A percentile compares a stretch with the other conserved stretches of the same genome.
Conservation (phyloP, 768 basidiomycete genomes). For the Suillus luteus region DNA sequence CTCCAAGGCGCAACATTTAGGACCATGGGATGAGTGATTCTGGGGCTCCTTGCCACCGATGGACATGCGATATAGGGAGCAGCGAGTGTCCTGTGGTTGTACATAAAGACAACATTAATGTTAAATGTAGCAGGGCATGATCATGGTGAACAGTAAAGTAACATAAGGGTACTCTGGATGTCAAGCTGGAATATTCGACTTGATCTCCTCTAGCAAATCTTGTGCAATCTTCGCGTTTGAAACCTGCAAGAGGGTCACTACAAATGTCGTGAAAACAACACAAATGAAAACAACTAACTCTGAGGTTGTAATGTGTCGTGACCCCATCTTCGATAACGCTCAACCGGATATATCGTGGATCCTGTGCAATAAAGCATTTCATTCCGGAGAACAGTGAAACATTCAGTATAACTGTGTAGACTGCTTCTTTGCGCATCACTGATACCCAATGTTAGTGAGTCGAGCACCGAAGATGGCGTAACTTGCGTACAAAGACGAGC, state of each 20-base stretch:
- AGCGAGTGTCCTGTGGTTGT: constrained; percentile 7
- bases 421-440: constrained; percentile 90
- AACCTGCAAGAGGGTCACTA: constrained; percentile 42
- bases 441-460: constrained; percentile 17
- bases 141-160: constrained; percentile 22
- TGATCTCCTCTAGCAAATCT: constrained; percentile 62
- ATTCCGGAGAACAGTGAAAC: constrained; percentile 78
- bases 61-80: constrained; percentile 3
- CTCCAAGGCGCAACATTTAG: not conserved
- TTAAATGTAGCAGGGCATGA: constrained; percentile 31
- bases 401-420: constrained; percentile 73
- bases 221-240: constrained; percentile 69
- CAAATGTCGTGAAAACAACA: constrained; percentile 11
- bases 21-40: not conserved
- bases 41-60: not conserved
- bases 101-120: constrained; percentile 30
- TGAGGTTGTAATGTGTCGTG: constrained; percentile 73
- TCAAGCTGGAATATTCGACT: constrained; percentile 43
- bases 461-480: constrained; percentile 4
- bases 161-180: constrained; percentile 12
- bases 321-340: constrained; percentile 64
- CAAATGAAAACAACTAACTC: constrained; percentile 46
- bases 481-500: constrained; percentile 63
- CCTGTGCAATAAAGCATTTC: constrained; percentile 70
- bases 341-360: constrained; percentile 78